These are phyloP conservation scores for Phytopythium ostracodes DNA, from an alignment of 352 stramenopile species.

Conservation along the genomic window DNA sequence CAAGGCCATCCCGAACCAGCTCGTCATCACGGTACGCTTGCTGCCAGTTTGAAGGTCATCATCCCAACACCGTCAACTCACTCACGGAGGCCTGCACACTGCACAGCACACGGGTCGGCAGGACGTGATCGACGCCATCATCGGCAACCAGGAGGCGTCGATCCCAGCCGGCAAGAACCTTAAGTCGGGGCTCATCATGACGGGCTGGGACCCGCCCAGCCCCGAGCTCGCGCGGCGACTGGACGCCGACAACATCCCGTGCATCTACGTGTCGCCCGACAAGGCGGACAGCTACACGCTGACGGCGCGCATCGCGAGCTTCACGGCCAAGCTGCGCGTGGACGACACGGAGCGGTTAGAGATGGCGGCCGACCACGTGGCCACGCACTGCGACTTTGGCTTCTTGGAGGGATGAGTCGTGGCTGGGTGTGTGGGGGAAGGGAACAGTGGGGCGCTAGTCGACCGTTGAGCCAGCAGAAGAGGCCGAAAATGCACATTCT, in stretches of 20 bases:
- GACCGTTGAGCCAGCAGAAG: background rate
- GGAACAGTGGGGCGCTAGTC: background rate
- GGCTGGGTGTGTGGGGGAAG: too few species aligned
- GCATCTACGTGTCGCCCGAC: conserved; percentile 82
- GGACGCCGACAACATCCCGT: conserved; percentile 82
- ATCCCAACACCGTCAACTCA: conserved; percentile 6
- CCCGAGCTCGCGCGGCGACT: conserved; percentile 58
- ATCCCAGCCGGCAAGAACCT: conserved; percentile 66
- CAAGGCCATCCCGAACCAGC: conserved; percentile 82
- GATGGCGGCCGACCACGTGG: conserved; percentile 76
- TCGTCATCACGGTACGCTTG: conserved; percentile 73
- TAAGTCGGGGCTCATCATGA: conserved; percentile 76
- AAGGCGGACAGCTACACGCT: conserved; percentile 87
- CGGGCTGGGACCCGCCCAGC: conserved; percentile 74
- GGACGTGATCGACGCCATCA: conserved; percentile 84
- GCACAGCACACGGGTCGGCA: conserved; percentile 70
- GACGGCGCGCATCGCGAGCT: conserved; percentile 69
- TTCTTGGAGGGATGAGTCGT: conserved; percentile 41
- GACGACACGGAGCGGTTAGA: conserved; percentile 74
- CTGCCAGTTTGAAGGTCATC: background rate
- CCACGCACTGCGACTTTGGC: conserved; percentile 79
- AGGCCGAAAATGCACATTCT: conserved; percentile 3
- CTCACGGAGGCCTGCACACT: background rate
- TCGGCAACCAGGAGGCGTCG: conserved; percentile 76
- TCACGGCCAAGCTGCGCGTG: conserved; percentile 78